Base-by-base conservation (phyloP, 495 filamentous ascomycete species). In the Penicillium simplicissimum region DNA sequence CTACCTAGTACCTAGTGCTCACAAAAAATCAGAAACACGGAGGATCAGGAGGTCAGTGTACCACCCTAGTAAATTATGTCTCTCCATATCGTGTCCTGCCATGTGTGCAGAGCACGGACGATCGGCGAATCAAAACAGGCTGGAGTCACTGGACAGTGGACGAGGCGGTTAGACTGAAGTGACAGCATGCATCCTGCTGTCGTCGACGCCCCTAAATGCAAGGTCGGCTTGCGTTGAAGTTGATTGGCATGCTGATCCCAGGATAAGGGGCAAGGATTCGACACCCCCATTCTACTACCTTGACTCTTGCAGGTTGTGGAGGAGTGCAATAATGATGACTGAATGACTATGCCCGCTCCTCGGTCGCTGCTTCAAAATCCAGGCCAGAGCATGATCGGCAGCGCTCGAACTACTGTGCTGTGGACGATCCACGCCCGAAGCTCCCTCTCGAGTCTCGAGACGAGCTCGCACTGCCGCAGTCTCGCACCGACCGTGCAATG, bases 311-410 rank as follows among this genome's bases (percentile, higher is more conserved):
- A 31, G 6, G 28, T 31, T 31, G 28, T 6, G 28, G 28, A 31
- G 6, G 6, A 7, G 28, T 31, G 23, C 28, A 31, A 31, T 28
- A 19, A 21, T 45, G 11, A 45, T 28, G 11, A 31, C 14, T 28
- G 11, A 49, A 25, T 31, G 21, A 49, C 14, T 14, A 23, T 25
- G 45, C 45, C 15, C 11, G 4, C 3, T 45, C 23, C 23, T n/a
- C 21, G n/a, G 14, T 31, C 11, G 45, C 28, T 31, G 28, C 4
- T 28, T 28, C 8, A 10, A 15, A 14, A 21, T 48, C 45, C 45
- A 48, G 45, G 45, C 45, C 45, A 13, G 21, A 48, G 23, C 45
- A 48, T 48, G 45, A 48, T 48, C 45, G 45, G 45, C 45, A 28
- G 45, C n/a, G 45, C 45, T 13, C 14, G 17, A 45, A 45, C 42